Evolutionary conservation across 768 basidiomycete species (phyloP), one percentile per base, ranked within the genome.

Genomic region (Tylopilus cervinicoccineus): DNA sequence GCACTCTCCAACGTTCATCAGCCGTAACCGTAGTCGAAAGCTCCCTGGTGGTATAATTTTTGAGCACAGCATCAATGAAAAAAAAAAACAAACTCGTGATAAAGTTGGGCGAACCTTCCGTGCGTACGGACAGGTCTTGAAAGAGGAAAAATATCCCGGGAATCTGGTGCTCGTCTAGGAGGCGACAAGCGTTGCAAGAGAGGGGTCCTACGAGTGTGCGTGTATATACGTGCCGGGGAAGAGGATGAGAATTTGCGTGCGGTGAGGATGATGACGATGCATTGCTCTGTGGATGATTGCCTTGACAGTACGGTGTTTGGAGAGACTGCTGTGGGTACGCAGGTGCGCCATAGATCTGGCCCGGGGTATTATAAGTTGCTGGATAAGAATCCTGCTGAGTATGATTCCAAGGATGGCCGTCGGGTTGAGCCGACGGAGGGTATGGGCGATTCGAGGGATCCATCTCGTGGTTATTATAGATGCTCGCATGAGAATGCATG

Each of bases 71-170:
- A 53, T 57, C 58, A 54, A 66, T 56, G 58, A 52, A 17, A 28
- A 10, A 4, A n/a, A 53, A 47, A 55, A 54, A 45, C 38, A 50
- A 46, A 12, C 53, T 53, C 23, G 34, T 62, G 60, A 56, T 64
- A 53, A 43, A 64, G 65, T 60, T 61, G 42, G 44, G 45, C 61
- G 62, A 67, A 86, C 89, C 90, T 79, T 97, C 94, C 17, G 90
- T 94, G 48, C 94, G 80, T 40, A 97, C 88, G 38, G 90, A 93
- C 44, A 97, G 70, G 70, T 96, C 94, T 65, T 93, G 92, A 71
- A 94, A 92, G 52, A 96, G 83, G 72, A 96, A 97, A 69, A 92
- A 97, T 53, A 96, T 86, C 7, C 93, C 94, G 43, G 80, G 77
- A 53, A 84, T 83, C 52, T 87, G 84, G 66, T 93, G 82, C 61